These are phyloP conservation scores for Rhodomyrtus psidioides DNA, from an alignment of 441 rosid species.

Conservation along the genomic window DNA sequence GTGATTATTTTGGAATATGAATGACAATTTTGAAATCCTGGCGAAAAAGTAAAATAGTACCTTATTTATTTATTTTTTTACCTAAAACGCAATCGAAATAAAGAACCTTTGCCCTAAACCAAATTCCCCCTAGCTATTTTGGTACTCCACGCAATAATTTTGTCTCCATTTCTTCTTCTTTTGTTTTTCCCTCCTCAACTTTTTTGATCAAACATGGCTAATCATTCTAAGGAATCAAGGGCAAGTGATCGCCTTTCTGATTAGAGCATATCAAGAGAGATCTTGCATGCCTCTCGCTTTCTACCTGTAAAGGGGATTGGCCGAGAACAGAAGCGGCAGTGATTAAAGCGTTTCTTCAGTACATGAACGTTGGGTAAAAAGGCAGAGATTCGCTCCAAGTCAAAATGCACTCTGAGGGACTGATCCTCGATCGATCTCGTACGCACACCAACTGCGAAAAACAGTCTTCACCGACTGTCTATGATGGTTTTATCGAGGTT, in stretches of 20 bases:
- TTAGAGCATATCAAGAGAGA: not conserved
- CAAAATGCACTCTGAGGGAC: not conserved
- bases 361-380: not conserved
- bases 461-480: not conserved
- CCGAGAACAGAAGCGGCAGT: not conserved
- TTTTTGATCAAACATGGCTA: not conserved
- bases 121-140: not conserved
- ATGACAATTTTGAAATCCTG: not conserved
- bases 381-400: not conserved
- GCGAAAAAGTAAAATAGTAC: not conserved
- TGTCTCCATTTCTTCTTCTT: not conserved
- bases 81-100: not conserved
- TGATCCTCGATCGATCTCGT: not conserved
- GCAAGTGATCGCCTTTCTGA: not conserved
- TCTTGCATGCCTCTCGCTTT: not conserved
- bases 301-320: not conserved
- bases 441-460: not conserved
- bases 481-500: not conserved
- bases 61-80: too few relatives aligned
- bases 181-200: not conserved
- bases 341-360: not conserved
- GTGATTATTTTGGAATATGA: not conserved
- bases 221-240: not conserved
- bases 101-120: not conserved
- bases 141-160: not conserved